These are phyloP conservation scores for Penicillium janthinellum DNA, from an alignment of 2,329 filamentous ascomycete genomes.

Conservation along the genomic window DNA sequence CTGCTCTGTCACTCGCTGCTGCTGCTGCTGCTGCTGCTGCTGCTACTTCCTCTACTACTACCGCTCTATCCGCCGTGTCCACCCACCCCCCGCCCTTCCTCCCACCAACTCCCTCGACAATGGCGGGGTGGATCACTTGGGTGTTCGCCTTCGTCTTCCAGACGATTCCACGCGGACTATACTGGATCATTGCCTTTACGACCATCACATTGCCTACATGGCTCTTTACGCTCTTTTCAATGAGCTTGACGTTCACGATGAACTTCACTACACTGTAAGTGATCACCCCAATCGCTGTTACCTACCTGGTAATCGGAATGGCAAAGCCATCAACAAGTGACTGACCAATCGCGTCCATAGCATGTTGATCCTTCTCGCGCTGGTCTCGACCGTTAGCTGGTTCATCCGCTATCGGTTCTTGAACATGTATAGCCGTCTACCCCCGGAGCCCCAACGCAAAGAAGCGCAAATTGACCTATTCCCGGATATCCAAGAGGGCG, in stretches of 20 bases:
- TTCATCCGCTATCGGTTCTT: slow-evolving; percentile 92
- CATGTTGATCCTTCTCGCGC: slow-evolving; percentile 72
- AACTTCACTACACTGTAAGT: slow-evolving; percentile 89
- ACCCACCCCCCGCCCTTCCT: slow-evolving; percentile 32
- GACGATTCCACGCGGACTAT: slow-evolving; percentile 62
- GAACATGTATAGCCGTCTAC: slow-evolving; percentile 93
- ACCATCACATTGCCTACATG: slow-evolving; percentile 89
- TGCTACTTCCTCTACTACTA: slow-evolving; percentile 6
- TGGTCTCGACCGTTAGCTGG: slow-evolving; percentile 88
- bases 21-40: not conserved
- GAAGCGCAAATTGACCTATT: slow-evolving; percentile 95
- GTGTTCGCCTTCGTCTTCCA: slow-evolving; percentile 53
- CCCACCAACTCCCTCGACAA: slow-evolving; percentile 37
- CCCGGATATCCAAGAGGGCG: slow-evolving; percentile 86
- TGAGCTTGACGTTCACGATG: slow-evolving; percentile 95
- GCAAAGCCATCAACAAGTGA: not conserved
- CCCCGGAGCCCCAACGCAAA: slow-evolving; percentile 92
- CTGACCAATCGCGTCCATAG: slow-evolving; percentile 42
- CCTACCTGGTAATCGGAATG: not conserved
- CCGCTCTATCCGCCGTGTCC: slow-evolving; percentile 20
- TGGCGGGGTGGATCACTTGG: slow-evolving; percentile 51
- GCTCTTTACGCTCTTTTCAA: slow-evolving; percentile 86
- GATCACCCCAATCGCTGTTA: not conserved
- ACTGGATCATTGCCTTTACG: slow-evolving; percentile 80
- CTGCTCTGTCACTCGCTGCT: slow-evolving; percentile 2